A percentile compares a stretch with the other conserved stretches of the same genome.
phyloP scores from a whole-genome alignment of 2,329 filamentous ascomycete genomes.

The Pestalotiopsis fici region DNA sequence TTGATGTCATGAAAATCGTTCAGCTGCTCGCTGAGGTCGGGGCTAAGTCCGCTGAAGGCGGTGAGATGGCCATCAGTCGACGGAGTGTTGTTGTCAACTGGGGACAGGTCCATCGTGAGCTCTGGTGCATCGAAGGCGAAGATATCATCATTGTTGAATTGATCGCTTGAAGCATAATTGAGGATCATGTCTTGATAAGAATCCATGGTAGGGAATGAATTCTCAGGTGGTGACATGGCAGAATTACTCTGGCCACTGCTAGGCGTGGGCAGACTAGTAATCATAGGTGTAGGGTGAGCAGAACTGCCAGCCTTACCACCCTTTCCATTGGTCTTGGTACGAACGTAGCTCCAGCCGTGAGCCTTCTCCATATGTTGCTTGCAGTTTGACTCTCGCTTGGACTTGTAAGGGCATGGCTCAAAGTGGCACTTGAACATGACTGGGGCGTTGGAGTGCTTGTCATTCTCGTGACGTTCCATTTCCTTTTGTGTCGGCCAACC shows the following conservation, averaged over 20 bases:
- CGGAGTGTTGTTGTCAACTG: slow-evolving; percentile 53
- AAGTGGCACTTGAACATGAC: slow-evolving; percentile 82
- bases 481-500: slow-evolving; percentile 99
- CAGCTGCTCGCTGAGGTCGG: slow-evolving; percentile 61
- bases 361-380: slow-evolving; percentile 99
- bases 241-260: slow-evolving; percentile 56
- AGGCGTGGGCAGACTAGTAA: slow-evolving; percentile 64
- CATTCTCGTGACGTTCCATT: slow-evolving; percentile 91
- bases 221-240: slow-evolving; percentile 59
- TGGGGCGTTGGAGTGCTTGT: slow-evolving; percentile 85
- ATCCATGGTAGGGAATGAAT: slow-evolving; percentile 38
- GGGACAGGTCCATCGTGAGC: slow-evolving; percentile 41
- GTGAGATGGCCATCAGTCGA: slow-evolving; percentile 52
- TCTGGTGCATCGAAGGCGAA: slow-evolving; percentile 32
- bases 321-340: slow-evolving; percentile 87
- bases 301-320: slow-evolving; percentile 44
- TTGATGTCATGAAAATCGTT: slow-evolving; percentile 31
- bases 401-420: slow-evolving; percentile 86
- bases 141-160: slow-evolving; percentile 41
- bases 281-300: slow-evolving; percentile 56
- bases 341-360: slow-evolving; percentile 86
- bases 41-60: slow-evolving; percentile 59
- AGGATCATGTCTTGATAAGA: slow-evolving; percentile 45
- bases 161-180: slow-evolving; percentile 45
- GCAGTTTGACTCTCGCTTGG: slow-evolving; percentile 94